Evolutionary conservation across 1,284 basidiomycete species (phyloP), one percentile per base, ranked within the genome.

Genomic region (Leccinum pachyderme): DNA sequence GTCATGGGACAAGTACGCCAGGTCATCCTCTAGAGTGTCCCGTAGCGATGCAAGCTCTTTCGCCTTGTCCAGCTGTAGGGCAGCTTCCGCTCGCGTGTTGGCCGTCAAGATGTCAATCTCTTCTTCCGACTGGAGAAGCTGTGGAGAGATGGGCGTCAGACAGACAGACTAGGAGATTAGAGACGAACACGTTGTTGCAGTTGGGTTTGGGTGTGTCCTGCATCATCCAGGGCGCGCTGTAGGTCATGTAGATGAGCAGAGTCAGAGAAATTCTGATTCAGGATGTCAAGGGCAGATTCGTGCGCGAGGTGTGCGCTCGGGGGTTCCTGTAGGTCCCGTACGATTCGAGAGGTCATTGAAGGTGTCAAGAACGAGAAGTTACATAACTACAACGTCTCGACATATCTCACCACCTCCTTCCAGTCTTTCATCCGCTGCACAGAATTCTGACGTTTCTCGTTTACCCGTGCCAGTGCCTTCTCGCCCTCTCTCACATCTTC

Each of bases 21-120:
- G 75, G 71, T 95, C 84, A 73, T 95, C 83, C 56, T 87, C 78
- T 57, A 95, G 75, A 50, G 81, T 81, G 69, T 93, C 90, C 25
- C 91, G 80, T 33, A 87, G 73, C n/a, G 91, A 75, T 0, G 87
- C 85, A 32, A 93, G 75, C 51, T 86, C 82, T 63, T 90, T 86
- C 0, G 90, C 88, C 11, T 82, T 80, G 51, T 79, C 73, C 12
- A 90, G 73, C 47, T 82, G 75, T 31, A 71, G 64, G 48, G 77
- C 63, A 4, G 78, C 78, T 24, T 73, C 66, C 24, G 67, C 56
- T 33, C 78, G 76, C 3, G 82, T 80, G 44, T 77, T 64, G 1
- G 67, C 62, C 22, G 86, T 72, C 32, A 83, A 63, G 3, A 63
- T 54, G 52, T 81, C 71, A 13, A 86, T 64, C 25, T 70, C 68